A percentile compares a stretch with the other conserved stretches of the same genome.
phyloP scores from a whole-genome alignment of 2,329 filamentous ascomycete genomes.

The Thelonectria blattea region DNA sequence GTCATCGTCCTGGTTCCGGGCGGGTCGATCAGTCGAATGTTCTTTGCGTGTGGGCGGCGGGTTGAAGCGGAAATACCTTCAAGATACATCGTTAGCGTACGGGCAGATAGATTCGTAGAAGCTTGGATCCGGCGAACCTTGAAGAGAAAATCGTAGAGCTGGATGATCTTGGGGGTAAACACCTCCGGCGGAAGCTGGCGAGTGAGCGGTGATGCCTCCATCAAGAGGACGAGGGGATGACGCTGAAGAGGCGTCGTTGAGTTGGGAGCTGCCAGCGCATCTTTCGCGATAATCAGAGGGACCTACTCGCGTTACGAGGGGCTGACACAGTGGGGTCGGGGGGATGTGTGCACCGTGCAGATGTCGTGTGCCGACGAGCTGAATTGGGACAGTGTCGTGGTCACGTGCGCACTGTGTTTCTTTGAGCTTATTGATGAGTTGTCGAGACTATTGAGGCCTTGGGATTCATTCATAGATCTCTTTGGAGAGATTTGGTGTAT shows the following conservation, averaged over 20 bases:
- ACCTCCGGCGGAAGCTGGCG: slow-evolving; percentile 88
- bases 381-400: background rate
- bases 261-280: slow-evolving; percentile 12
- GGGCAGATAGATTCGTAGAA: slow-evolving; percentile 8
- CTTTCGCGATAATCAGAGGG: slow-evolving; percentile 17
- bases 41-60: slow-evolving; percentile 17
- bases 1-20: slow-evolving; percentile 61
- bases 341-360: background rate
- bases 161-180: slow-evolving; percentile 93
- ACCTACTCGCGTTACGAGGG: slow-evolving; percentile 19
- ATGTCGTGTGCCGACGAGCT: background rate
- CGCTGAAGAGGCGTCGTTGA: background rate
- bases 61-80: slow-evolving; percentile 36
- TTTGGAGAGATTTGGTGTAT: no score
- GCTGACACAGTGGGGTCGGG: slow-evolving; percentile 10
- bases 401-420: slow-evolving; percentile 21
- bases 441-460: background rate
- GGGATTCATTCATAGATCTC: background rate
- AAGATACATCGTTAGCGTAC: slow-evolving; percentile 25
- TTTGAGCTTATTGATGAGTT: background rate
- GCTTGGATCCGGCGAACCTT: slow-evolving; percentile 55
- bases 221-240: slow-evolving; percentile 46
- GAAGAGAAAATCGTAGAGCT: slow-evolving; percentile 87
- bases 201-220: slow-evolving; percentile 92
- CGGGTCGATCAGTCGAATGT: slow-evolving; percentile 39